A percentile compares a stretch with the other conserved stretches of the same genome.
Evolutionary conservation across 129 eudicot species (phyloP).

Genomic region (carrot (Daucus carota)): DNA sequence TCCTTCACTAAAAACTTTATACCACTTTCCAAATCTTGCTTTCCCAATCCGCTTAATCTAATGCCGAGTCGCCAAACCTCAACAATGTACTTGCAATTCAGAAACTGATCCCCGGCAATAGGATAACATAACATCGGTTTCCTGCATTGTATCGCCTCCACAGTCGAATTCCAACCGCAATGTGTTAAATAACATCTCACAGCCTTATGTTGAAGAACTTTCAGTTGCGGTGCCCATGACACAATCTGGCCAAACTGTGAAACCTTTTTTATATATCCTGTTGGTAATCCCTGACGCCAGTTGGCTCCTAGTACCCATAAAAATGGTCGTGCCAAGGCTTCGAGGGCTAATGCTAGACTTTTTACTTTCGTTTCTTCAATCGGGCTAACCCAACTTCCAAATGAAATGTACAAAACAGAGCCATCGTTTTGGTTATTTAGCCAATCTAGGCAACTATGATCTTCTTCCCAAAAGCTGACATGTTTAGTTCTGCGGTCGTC

Average conservation of each 20-base stretch:
- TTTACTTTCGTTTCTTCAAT: constrained; percentile 45
- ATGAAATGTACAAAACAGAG: constrained; percentile 58
- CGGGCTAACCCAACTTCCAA: constrained; percentile 92
- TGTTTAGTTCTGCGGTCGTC: constrained; percentile 17
- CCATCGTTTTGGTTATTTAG: constrained; percentile 35
- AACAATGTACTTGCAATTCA: constrained; percentile 67
- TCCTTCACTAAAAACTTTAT: constrained; percentile 35
- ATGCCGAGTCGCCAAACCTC: constrained; percentile 62
- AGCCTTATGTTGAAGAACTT: constrained; percentile 55
- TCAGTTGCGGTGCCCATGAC: constrained; percentile 81
- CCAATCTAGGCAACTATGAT: constrained; percentile 46
- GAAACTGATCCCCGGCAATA: constrained; percentile 74
- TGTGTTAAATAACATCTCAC: constrained; percentile 76
- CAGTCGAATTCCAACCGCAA: constrained; percentile 90
- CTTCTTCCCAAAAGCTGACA: constrained; percentile 37
- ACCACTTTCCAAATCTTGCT: constrained; percentile 31
- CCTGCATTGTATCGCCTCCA: constrained; percentile 68
- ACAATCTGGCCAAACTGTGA: constrained; percentile 41
- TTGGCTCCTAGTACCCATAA: constrained; percentile 66
- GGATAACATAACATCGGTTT: constrained; percentile 63
- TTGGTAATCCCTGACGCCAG: constrained; percentile 70
- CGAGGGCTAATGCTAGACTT: constrained; percentile 54
- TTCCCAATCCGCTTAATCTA: constrained; percentile 32
- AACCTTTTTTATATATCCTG: constrained; percentile 32
- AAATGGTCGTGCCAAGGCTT: constrained; percentile 43